Conservation (phyloP, 2,329 filamentous ascomycete genomes). For the Penicillium sp. region DNA sequence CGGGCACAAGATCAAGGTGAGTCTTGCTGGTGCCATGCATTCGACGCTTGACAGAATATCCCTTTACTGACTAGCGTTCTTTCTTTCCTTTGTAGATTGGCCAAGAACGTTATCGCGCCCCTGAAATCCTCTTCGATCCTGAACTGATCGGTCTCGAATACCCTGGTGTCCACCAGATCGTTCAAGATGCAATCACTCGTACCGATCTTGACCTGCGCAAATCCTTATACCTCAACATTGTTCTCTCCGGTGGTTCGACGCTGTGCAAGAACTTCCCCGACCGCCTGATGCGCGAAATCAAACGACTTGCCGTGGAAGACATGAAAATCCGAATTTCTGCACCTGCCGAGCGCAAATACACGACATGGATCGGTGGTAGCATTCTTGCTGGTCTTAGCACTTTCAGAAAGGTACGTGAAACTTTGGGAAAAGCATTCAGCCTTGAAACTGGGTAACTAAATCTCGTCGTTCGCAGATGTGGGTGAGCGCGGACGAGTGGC, state of each 20-base stretch:
- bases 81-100: conserved; percentile 64
- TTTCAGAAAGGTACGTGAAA: conserved; percentile 81
- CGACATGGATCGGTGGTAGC: conserved; percentile 97
- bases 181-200: conserved; percentile 91
- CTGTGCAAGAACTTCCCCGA: conserved; percentile 97
- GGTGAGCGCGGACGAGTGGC: conserved; percentile 99
- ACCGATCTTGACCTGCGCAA: conserved; percentile 96
- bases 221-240: conserved; percentile 92
- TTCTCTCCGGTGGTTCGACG: conserved; percentile 93
- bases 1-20: conserved; percentile 87
- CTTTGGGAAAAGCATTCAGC: background rate
- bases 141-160: conserved; percentile 97
- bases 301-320: conserved; percentile 92
- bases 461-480: conserved; percentile 75
- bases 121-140: conserved; percentile 96
- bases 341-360: conserved; percentile 96
- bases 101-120: conserved; percentile 89
- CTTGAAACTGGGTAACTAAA: background rate
- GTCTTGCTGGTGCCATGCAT: conserved; percentile 7
- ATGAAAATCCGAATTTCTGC: conserved; percentile 99
- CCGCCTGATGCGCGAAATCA: conserved; percentile 86
- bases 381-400: conserved; percentile 96
- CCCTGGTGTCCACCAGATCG: conserved; percentile 94
- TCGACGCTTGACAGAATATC: background rate
- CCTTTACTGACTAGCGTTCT: background rate